Conservation (phyloP, 2,329 filamentous ascomycete genomes). For the Colletotrichum sublineola region DNA sequence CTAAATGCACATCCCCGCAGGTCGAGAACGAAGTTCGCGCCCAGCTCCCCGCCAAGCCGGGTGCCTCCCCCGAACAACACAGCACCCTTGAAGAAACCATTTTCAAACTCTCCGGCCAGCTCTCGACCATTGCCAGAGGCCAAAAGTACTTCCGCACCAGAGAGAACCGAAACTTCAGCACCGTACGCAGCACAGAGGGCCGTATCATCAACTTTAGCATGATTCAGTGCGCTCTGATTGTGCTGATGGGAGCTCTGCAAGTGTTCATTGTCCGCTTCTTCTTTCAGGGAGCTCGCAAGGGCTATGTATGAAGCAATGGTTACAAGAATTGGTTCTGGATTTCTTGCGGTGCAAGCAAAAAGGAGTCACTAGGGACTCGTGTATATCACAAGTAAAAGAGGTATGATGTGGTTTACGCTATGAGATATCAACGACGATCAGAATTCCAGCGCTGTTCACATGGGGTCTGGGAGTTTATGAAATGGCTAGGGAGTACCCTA, state of each 20-base stretch:
- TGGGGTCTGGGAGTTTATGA: background rate
- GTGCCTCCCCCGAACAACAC: slow-evolving; percentile 89
- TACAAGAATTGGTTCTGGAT: slow-evolving; percentile 31
- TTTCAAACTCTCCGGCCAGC: slow-evolving; percentile 91
- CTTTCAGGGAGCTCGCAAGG: slow-evolving; percentile 84
- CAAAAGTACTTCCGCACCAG: slow-evolving; percentile 99
- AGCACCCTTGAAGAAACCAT: slow-evolving; percentile 91
- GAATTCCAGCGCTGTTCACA: slow-evolving; percentile 25
- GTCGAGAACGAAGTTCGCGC: slow-evolving; percentile 91
- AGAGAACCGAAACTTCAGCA: slow-evolving; percentile 99
- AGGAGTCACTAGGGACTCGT: slow-evolving; percentile 37
- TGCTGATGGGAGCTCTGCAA: slow-evolving; percentile 95
- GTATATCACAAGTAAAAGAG: slow-evolving; percentile 41
- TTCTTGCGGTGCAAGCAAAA: slow-evolving; percentile 31
- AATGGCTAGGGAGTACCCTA: background rate
- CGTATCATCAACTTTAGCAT: slow-evolving; percentile 98
- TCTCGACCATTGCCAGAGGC: slow-evolving; percentile 95
- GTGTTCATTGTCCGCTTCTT: slow-evolving; percentile 99
- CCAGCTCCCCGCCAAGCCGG: slow-evolving; percentile 88
- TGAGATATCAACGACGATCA: slow-evolving; percentile 38
- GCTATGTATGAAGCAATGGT: slow-evolving; percentile 69
- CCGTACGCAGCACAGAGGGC: slow-evolving; percentile 93
- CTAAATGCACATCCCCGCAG: slow-evolving; percentile 58
- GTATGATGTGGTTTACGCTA: slow-evolving; percentile 38
- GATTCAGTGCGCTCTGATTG: slow-evolving; percentile 90